Percentiles rank a stretch among this genome's conserved stretches.
Conservation (phyloP, 129 eudicot species). For the Centaurea solstitialis region DNA sequence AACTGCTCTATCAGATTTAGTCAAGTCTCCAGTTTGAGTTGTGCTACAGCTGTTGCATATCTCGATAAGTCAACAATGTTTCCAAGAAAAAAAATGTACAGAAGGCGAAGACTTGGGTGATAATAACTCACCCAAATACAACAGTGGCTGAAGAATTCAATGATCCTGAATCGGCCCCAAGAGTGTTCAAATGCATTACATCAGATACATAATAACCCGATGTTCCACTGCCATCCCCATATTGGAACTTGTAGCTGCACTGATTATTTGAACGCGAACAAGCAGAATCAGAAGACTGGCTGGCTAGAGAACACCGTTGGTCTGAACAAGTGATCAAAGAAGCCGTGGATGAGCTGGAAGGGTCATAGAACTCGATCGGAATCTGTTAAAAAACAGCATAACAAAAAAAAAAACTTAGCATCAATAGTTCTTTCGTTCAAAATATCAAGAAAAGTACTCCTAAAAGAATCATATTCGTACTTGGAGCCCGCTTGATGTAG, state of each 20-base stretch:
- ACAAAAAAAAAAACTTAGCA: background rate
- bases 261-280: conserved; percentile 57
- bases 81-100: background rate
- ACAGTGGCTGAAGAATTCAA: conserved; percentile 78
- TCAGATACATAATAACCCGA: conserved; percentile 86
- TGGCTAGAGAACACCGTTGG: conserved; percentile 69
- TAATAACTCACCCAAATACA: conserved; percentile 77
- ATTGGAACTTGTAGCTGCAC: conserved; percentile 84
- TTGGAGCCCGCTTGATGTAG: conserved; percentile 82
- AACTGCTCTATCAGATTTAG: conserved; percentile 86
- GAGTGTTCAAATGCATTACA: conserved; percentile 61
- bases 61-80: conserved; percentile 7
- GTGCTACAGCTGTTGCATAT: conserved; percentile 84
- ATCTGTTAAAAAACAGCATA: conserved; percentile 41
- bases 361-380: conserved; percentile 72
- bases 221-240: conserved; percentile 96
- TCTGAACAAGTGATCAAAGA: conserved; percentile 66
- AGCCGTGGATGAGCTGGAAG: conserved; percentile 72
- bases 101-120: background rate
- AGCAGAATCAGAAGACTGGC: conserved; percentile 65
- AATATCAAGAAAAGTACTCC: background rate
- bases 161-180: conserved; percentile 50
- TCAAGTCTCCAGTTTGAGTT: conserved; percentile 79
- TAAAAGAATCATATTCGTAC: conserved; percentile 37
- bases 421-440: background rate